Evolutionary conservation across 83 land plant genomes (phyloP).

Genomic region (Picea engelmannii): DNA sequence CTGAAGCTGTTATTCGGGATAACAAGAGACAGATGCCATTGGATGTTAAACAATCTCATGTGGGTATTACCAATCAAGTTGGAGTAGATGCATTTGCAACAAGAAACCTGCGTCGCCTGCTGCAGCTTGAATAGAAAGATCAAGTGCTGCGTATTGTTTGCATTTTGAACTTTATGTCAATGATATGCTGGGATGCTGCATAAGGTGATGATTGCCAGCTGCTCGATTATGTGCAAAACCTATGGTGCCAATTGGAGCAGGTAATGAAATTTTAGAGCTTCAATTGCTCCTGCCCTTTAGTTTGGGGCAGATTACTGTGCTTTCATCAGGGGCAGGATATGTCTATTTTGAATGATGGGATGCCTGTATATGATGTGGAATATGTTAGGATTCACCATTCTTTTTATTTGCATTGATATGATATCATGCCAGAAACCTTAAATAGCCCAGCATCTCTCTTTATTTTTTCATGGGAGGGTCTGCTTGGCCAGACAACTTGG

Average conservation of each 20-base stretch:
- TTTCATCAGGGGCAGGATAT: neutral
- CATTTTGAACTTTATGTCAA: neutral
- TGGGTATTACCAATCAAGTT: neutral
- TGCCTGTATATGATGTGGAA: neutral
- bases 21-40: neutral
- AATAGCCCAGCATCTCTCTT: neutral
- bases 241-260: neutral
- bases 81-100: conserved; percentile 13
- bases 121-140: neutral
- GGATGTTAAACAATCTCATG: neutral
- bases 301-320: neutral
- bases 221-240: neutral
- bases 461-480: neutral
- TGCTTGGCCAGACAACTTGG: neutral
- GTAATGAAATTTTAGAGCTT: neutral
- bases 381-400: neutral
- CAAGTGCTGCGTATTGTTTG: too few relatives aligned
- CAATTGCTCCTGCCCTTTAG: neutral
- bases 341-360: neutral
- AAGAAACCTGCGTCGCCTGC: neutral
- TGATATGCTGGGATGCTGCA: neutral
- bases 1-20: neutral
- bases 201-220: neutral
- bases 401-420: neutral
- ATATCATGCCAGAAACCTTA: neutral